Evolutionary conservation across 768 basidiomycete genomes (phyloP), one percentile per base, ranked within the genome.

Genomic region (Pleurotus pulmonarius): DNA sequence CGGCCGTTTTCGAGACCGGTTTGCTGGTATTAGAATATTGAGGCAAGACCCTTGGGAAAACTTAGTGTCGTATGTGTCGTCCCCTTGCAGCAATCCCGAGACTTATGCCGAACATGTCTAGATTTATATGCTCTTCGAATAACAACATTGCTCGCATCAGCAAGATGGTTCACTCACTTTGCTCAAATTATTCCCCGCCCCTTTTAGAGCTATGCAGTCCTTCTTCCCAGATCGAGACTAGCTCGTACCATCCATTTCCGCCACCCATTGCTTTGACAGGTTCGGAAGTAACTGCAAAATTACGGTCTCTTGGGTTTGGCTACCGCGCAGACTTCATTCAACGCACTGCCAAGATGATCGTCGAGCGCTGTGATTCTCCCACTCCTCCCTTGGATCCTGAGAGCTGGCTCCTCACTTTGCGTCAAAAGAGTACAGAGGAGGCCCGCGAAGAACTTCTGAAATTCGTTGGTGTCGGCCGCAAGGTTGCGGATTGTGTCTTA

Each of bases 21-120:
- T 94, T 60, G 69, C 79, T 56, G 97, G 97, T 6, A 90, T 96
- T 45, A 73, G 95, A 54, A 86, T 98, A 57, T 70, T 98, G 40
- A 79, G 91, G 64, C 95, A 98, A 71, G 94, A 96, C 66, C 92
- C 93, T 61, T 98, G 93, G 88, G 96, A 98, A 72, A 95, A 91
- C 64, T 80, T 98, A 25, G 73, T 98, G 44, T 94, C 92, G 94
- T 97, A 70, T 64, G 91, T 83, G 45, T 45, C 53, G 37, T 47
- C 58, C 34, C 49, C 4, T 34, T 37, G 18, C 34, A 16, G 20
- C 16, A 5, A 12, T 54, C 39, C 18, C 8, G 13, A 22, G 24
- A 5, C 39, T 24, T 26, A n/a, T 20, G 11, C n/a, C 24, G 9
- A 46, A n/a, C 15, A 22, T 11, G 11, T 20, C 12, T 47, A 96